A percentile compares a stretch with the other conserved stretches of the same genome.
These are phyloP conservation scores for Cetraspora pellucida DNA, from an alignment of 192 early-diverging fungal species.

Conservation along the genomic window DNA sequence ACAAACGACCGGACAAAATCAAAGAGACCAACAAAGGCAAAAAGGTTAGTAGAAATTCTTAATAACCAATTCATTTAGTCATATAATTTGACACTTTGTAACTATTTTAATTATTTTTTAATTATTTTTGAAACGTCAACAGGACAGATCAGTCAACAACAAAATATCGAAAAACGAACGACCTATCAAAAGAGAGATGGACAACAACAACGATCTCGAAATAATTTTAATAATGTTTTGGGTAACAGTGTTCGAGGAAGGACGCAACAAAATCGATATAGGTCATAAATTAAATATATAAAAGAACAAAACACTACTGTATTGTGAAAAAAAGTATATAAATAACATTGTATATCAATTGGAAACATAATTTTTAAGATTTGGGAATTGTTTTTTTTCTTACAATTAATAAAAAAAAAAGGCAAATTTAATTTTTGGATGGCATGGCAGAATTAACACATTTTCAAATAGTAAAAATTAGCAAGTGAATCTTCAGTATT, in stretches of 20 bases:
- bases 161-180: constrained; percentile 31
- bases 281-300: constrained; percentile 14
- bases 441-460: too few species aligned
- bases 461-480: too few species aligned
- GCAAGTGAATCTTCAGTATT: too few species aligned
- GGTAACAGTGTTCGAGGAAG: constrained; percentile 38
- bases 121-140: not conserved
- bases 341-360: too few species aligned
- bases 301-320: too few species aligned
- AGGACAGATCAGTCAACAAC: constrained; percentile 30
- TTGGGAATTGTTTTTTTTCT: too few species aligned
- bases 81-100: not conserved
- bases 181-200: constrained; percentile 28
- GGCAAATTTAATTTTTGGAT: too few species aligned
- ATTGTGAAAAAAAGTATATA: too few species aligned
- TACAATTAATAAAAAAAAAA: too few species aligned
- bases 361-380: too few species aligned
- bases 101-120: not conserved
- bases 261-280: constrained; percentile 31
- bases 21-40: constrained; percentile 26
- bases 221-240: constrained; percentile 40
- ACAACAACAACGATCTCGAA: constrained; percentile 14
- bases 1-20: constrained; percentile 41
- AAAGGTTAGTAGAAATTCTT: constrained; percentile 3
- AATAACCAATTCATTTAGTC: not conserved